phyloP scores from a whole-genome alignment of 306 rosid genomes.

The Acacia acuminata region DNA sequence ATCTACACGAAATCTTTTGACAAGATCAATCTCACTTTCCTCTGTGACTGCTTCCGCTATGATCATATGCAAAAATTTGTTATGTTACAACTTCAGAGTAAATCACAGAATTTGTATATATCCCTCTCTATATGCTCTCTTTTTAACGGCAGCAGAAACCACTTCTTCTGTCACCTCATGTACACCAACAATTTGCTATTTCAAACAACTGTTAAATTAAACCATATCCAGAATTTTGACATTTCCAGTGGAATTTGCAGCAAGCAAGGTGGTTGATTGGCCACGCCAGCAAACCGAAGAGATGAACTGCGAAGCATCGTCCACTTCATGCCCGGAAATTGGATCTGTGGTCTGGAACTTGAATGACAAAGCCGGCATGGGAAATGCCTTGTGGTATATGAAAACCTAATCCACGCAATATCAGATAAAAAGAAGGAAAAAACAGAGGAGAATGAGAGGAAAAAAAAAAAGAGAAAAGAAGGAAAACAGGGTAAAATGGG shows the following conservation, averaged over 20 bases:
- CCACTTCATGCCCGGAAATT: slow-evolving; percentile 68
- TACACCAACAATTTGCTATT: slow-evolving; percentile 28
- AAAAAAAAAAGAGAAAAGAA: background rate
- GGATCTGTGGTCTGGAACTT: slow-evolving; percentile 82
- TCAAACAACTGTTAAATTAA: slow-evolving; percentile 32
- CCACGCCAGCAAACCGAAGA: slow-evolving; percentile 96
- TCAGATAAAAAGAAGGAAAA: background rate
- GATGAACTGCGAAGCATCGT: slow-evolving; percentile 73
- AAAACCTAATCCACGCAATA: slow-evolving; percentile 66
- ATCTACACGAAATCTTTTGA: slow-evolving; percentile 40
- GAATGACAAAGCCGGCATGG: slow-evolving; percentile 92
- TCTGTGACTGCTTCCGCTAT: slow-evolving; percentile 51
- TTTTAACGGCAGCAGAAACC: background rate
- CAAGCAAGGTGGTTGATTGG: slow-evolving; percentile 77
- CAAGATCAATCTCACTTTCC: slow-evolving; percentile 53
- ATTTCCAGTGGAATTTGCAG: slow-evolving; percentile 94
- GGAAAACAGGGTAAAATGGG: background rate
- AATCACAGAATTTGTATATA: slow-evolving; percentile 41
- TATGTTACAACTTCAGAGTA: slow-evolving; percentile 50
- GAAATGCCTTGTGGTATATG: slow-evolving; percentile 95
- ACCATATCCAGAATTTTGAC: slow-evolving; percentile 96
- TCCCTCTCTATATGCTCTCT: slow-evolving; percentile 34
- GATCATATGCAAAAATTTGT: slow-evolving; percentile 60
- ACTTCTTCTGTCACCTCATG: slow-evolving; percentile 26
- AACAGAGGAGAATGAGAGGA: background rate